phyloP scores from a whole-genome alignment of 768 basidiomycete genomes.

The Podaxis sp. region DNA sequence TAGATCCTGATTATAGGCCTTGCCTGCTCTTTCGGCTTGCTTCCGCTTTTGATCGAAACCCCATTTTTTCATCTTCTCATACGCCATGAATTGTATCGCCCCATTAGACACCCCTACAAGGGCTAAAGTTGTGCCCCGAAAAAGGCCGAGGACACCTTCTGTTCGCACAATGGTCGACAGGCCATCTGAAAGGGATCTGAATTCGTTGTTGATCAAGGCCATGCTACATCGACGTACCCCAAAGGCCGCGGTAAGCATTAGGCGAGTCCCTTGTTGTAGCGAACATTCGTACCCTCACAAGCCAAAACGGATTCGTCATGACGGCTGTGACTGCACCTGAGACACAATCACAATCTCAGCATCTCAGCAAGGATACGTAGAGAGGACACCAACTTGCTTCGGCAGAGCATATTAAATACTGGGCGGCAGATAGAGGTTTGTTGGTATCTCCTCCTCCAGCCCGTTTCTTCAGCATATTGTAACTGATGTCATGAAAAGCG shows the following conservation, averaged over 20 bases:
- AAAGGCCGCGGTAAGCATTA: conserved; percentile 72
- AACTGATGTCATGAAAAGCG: conserved; percentile 42
- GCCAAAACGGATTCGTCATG: conserved; percentile 97
- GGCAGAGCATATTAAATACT: conserved; percentile 87
- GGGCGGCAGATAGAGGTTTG: conserved; percentile 64
- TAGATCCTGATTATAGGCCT: conserved; percentile 61
- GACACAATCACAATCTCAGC: conserved; percentile 6
- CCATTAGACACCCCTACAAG: conserved; percentile 93
- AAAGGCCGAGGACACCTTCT: conserved; percentile 80
- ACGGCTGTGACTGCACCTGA: conserved; percentile 90
- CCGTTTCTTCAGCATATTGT: conserved; percentile 87
- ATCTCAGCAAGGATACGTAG: conserved; percentile 9
- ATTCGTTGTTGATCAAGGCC: neutral
- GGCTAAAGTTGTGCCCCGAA: conserved; percentile 83
- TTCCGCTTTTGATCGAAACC: conserved; percentile 75
- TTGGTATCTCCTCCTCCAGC: conserved; percentile 65
- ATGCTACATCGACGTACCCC: conserved; percentile 46
- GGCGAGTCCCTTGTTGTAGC: conserved; percentile 68
- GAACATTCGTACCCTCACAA: conserved; percentile 96
- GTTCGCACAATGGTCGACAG: conserved; percentile 61
- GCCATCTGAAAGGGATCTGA: conserved; percentile 40
- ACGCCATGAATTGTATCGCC: conserved; percentile 92
- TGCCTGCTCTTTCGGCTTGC: conserved; percentile 55
- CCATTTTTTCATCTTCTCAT: conserved; percentile 94
- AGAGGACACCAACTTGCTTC: conserved; percentile 81